Percentiles rank a stretch among this genome's conserved stretches.
These are phyloP conservation scores for Diaporthe ampelina DNA, from an alignment of 2,329 filamentous ascomycete species.

Conservation along the genomic window DNA sequence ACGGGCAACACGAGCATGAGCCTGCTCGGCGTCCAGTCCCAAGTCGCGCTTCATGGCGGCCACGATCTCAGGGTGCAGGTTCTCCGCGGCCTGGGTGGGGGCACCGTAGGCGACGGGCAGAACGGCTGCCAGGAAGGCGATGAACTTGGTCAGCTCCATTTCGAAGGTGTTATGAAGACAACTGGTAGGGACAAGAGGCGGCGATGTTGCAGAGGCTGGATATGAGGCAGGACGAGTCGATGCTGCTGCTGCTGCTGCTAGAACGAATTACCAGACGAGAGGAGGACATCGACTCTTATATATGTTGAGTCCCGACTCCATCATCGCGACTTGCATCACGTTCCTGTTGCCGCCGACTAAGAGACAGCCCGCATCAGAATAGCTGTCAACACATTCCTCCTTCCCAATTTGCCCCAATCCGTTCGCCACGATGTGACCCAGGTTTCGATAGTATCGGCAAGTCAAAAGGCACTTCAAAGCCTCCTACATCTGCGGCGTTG, in stretches of 20 bases:
- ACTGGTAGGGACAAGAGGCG: neutral
- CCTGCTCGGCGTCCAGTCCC: constrained; percentile 13
- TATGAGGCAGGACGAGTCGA: constrained; percentile 6
- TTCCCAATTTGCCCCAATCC: constrained; percentile 20
- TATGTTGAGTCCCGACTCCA: neutral
- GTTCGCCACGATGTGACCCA: constrained; percentile 19
- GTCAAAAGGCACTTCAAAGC: neutral
- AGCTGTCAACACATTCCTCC: neutral
- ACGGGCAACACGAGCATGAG: constrained; percentile 15
- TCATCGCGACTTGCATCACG: neutral
- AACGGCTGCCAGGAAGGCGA: constrained; percentile 23
- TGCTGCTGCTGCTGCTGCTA: constrained; percentile 12
- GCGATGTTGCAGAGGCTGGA: neutral
- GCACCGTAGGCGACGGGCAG: constrained; percentile 30
- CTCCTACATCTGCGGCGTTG: neutral
- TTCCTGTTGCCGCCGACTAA: neutral
- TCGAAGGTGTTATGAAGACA: constrained; percentile 11
- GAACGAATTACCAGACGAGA: neutral
- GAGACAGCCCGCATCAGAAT: neutral
- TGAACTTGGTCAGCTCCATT: constrained; percentile 15
- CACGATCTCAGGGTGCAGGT: constrained; percentile 21
- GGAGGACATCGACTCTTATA: neutral
- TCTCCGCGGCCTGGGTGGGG: neutral
- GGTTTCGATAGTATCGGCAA: neutral
- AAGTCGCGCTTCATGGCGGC: constrained; percentile 29